These are phyloP conservation scores for Stereocaulon alpinum DNA, from an alignment of 495 filamentous ascomycete genomes.

Conservation along the genomic window DNA sequence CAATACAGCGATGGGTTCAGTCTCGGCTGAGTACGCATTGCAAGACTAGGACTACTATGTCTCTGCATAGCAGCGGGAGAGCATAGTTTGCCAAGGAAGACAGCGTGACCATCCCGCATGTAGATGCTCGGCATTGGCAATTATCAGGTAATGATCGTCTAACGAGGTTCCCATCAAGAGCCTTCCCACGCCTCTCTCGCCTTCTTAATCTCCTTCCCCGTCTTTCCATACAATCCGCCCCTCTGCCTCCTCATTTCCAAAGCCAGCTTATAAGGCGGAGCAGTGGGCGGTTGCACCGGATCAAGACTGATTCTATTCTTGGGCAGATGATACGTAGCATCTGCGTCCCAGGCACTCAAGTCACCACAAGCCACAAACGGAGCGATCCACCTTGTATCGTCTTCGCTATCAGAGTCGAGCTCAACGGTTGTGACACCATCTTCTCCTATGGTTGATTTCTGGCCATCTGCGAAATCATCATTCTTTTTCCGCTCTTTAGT, in stretches of 20 bases:
- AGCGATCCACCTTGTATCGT: constrained; percentile 66
- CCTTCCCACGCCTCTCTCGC: background rate
- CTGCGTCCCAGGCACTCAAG: constrained; percentile 85
- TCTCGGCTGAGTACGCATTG: too few species aligned
- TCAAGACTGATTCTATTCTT: constrained; percentile 68
- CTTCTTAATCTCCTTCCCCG: constrained; percentile 19
- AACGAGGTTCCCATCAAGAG: too few species aligned
- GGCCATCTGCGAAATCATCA: constrained; percentile 3
- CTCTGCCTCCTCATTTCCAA: constrained; percentile 69
- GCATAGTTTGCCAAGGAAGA: too few species aligned
- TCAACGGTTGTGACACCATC: constrained; percentile 56
- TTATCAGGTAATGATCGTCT: too few species aligned
- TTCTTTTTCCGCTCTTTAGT: background rate
- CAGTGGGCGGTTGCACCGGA: constrained; percentile 92
- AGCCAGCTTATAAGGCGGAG: constrained; percentile 85
- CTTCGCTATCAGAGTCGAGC: constrained; percentile 41
- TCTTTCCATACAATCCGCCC: constrained; percentile 78
- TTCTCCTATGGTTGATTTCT: constrained; percentile 26
- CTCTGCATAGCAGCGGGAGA: too few species aligned
- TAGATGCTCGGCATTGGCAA: too few species aligned
- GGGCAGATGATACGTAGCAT: constrained; percentile 84
- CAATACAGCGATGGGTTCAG: too few species aligned
- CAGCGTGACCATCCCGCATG: too few species aligned
- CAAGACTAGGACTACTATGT: too few species aligned
- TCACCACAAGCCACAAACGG: constrained; percentile 95